Base-by-base conservation (phyloP, 129 eudicot species). In the Arctium lappa region DNA sequence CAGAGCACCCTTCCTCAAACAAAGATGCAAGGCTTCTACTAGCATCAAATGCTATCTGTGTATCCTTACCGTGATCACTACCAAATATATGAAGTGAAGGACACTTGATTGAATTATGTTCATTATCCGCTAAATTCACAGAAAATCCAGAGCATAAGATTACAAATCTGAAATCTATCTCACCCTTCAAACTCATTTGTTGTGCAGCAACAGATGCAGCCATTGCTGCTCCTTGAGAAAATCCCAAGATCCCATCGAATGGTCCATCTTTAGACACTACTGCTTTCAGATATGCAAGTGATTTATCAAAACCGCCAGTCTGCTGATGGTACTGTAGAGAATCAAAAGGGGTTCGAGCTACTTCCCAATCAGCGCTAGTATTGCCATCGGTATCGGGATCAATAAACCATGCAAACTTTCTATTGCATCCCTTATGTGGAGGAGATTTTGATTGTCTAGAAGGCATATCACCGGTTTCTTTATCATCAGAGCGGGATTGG, bases 171-270 rank as follows among this genome's bases (percentile, higher is more conserved):
- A 95, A 87, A 69, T 87, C 95, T 31, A 91, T 82, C 37, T 83
- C 90, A 2, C 88, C 92, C 74, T 86, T 89, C 13, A 90, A 81
- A 80, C 77, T 86, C 76, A 10, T 79, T 81, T 78, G 82, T n/a
- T 72, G 87, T 11, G 91, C 88, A 74, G 95, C 84, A 46, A 95
- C 84, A 48, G 87, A 87, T 76, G 99, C 99, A 69, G 94, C 88
- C 99, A 95, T 95, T 9, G 98, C 97, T 53, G 99, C 98, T 73
- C 99, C 99, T 86, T 95, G 99, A 46, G 99, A 95, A 78, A 95
- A 95, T 75, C 99, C 99, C 82, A 95, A 86, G 46, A 95, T 88
- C 76, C 98, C 99, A 76, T 95, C 97, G 79, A 95, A 90, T 0
- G 97, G 99, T 78, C 98, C 99, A 16, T 46, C 56, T 83, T 82